These are phyloP conservation scores for Scheffersomyces quercinus DNA, from an alignment of 1,139 yeast species.

Conservation along the genomic window DNA sequence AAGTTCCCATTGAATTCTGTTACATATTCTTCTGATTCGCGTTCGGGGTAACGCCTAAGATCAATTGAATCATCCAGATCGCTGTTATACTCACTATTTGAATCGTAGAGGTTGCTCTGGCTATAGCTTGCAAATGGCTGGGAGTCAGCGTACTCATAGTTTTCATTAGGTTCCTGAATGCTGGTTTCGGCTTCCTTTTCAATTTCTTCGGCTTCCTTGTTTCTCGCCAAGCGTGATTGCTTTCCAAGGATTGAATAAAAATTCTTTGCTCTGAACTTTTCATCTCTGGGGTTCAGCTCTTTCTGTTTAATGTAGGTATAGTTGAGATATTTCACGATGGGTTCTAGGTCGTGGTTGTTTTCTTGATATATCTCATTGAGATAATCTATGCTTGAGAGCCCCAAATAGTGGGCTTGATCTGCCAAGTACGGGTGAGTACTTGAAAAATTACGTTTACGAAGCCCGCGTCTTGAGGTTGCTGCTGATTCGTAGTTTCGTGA, in stretches of 20 bases:
- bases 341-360: conserved; percentile 33
- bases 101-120: background rate
- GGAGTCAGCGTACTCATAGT: background rate
- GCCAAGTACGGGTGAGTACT: conserved; percentile 50
- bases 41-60: background rate
- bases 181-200: background rate
- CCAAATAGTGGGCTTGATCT: conserved; percentile 50
- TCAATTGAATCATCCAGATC: background rate
- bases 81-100: background rate
- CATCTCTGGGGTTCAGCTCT: conserved; percentile 38
- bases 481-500: conserved; percentile 12
- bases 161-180: conserved; percentile 1
- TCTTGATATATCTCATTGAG: conserved; percentile 39
- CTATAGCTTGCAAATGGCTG: conserved; percentile 1
- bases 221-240: conserved; percentile 13
- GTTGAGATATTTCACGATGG: conserved; percentile 38
- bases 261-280: conserved; percentile 38
- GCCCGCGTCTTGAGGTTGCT: conserved; percentile 27
- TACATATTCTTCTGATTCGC: too few species aligned
- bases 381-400: conserved; percentile 35
- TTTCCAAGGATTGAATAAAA: conserved; percentile 41
- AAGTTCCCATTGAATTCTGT: too few species aligned
- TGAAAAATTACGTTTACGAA: conserved; percentile 46
- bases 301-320: conserved; percentile 35
- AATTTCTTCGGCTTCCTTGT: conserved; percentile 9